Percentiles rank a stretch among this genome's conserved stretches.
Evolutionary conservation across 352 stramenopile genomes (phyloP).

Genomic region (Pythium coloratum): DNA sequence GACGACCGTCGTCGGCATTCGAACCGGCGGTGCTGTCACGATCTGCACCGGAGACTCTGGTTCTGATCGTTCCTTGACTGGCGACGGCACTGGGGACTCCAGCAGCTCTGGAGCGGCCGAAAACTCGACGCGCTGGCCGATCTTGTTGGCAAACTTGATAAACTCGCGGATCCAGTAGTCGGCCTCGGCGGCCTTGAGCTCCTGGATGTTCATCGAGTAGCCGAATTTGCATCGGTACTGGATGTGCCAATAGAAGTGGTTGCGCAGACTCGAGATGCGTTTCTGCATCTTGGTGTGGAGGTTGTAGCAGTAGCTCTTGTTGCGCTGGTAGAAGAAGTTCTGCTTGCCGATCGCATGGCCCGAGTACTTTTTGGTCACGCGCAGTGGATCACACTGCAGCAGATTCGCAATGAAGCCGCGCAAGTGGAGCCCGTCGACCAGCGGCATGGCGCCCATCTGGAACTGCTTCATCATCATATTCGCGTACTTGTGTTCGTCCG

Average conservation of each 20-base stretch:
- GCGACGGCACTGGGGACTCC: conserved; percentile 21
- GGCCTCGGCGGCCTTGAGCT: conserved; percentile 61
- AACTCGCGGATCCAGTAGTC: conserved; percentile 78
- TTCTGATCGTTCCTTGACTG: conserved; percentile 6
- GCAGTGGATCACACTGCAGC: conserved; percentile 79
- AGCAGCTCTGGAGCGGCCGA: conserved; percentile 16
- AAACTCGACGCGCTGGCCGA: conserved; percentile 59
- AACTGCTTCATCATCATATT: conserved; percentile 87
- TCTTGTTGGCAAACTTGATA: conserved; percentile 60
- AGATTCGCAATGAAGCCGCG: conserved; percentile 73
- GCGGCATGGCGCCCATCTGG: conserved; percentile 62
- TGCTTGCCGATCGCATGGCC: conserved; percentile 78
- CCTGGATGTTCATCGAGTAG: conserved; percentile 56
- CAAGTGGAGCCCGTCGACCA: conserved; percentile 67
- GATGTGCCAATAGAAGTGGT: conserved; percentile 85
- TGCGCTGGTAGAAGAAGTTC: conserved; percentile 65
- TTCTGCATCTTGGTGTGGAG: conserved; percentile 79
- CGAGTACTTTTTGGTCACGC: conserved; percentile 81
- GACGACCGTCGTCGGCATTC: not conserved
- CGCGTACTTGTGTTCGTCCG: conserved; percentile 77
- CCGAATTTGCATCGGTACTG: conserved; percentile 72
- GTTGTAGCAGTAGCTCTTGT: conserved; percentile 73
- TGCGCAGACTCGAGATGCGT: conserved; percentile 71
- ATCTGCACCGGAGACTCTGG: not conserved
- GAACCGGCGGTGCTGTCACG: not conserved